Evolutionary conservation across 2,329 filamentous ascomycete genomes (phyloP).

Genomic region (Aspergillus hortae): DNA sequence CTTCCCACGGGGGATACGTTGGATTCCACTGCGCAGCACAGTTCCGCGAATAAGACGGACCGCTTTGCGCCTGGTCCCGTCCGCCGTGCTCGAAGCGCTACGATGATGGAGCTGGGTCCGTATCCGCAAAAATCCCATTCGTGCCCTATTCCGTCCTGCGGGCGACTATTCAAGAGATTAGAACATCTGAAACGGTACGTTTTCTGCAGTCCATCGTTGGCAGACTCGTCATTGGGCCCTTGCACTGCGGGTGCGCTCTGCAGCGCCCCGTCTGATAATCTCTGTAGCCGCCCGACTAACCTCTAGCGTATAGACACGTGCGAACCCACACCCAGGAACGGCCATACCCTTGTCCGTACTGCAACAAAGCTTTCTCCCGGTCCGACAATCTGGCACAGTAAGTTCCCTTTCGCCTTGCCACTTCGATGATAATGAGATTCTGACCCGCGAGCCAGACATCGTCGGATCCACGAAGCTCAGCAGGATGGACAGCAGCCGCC

Average conservation of each 20-base stretch:
- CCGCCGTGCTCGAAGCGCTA: constrained; percentile 87
- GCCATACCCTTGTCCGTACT: constrained; percentile 95
- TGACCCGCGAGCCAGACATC: constrained; percentile 54
- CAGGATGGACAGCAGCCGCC: constrained; percentile 51
- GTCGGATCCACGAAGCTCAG: constrained; percentile 75
- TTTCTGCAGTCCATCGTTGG: constrained; percentile 24
- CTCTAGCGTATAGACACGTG: constrained; percentile 72
- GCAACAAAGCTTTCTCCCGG: constrained; percentile 97
- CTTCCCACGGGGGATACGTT: constrained; percentile 61
- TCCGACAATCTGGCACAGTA: constrained; percentile 99
- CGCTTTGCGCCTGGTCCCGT: constrained; percentile 63
- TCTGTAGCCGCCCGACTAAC: constrained; percentile 53
- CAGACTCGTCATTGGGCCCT: constrained; percentile 19
- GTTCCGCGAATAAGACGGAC: constrained; percentile 57
- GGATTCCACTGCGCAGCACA: constrained; percentile 53
- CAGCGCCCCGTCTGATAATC: constrained; percentile 36
- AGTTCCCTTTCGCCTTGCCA: constrained; percentile 27
- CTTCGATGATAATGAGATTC: constrained; percentile 7
- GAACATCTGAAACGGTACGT: constrained; percentile 98
- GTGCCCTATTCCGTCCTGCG: constrained; percentile 97
- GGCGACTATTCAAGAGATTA: constrained; percentile 95
- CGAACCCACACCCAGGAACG: constrained; percentile 99
- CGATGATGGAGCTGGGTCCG: constrained; percentile 92
- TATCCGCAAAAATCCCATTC: constrained; percentile 98
- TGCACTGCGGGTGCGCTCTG: constrained; percentile 20